A percentile compares a stretch with the other conserved stretches of the same genome.
These are phyloP conservation scores for Tuctoria greenei DNA, from an alignment of 176 grass and related monocot genomes.

Conservation along the genomic window DNA sequence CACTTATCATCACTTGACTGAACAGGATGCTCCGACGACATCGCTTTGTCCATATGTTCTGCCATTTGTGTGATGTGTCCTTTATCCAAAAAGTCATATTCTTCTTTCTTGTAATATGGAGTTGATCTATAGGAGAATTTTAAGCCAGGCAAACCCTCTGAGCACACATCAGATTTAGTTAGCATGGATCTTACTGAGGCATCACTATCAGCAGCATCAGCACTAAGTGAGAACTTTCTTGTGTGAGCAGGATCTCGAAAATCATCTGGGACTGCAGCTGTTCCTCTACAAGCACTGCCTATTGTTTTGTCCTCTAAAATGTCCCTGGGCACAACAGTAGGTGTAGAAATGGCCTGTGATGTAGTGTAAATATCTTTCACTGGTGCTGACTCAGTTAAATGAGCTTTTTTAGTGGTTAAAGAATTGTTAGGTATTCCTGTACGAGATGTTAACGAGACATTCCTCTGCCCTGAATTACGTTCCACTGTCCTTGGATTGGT, in stretches of 20 bases:
- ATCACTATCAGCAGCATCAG: slow-evolving; percentile 45
- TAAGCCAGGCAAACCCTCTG: slow-evolving; percentile 43
- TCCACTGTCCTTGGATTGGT: slow-evolving; percentile 44
- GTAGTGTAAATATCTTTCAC: slow-evolving; percentile 70
- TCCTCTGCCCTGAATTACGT: slow-evolving; percentile 37
- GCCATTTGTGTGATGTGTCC: slow-evolving; percentile 42
- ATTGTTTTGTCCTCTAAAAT: slow-evolving; percentile 61
- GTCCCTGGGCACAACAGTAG: slow-evolving; percentile 74
- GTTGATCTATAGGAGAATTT: slow-evolving; percentile 49
- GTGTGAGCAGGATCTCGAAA: slow-evolving; percentile 34
- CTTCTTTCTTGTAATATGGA: slow-evolving; percentile 36
- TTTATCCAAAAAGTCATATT: slow-evolving; percentile 23
- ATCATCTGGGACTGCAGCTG: slow-evolving; percentile 45
- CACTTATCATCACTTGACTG: slow-evolving; percentile 47
- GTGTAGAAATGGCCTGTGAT: slow-evolving; percentile 41
- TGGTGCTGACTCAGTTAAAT: slow-evolving; percentile 32
- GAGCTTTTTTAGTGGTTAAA: slow-evolving; percentile 44
- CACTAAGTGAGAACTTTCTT: slow-evolving; percentile 42
- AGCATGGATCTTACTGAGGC: slow-evolving; percentile 38
- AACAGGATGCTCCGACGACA: slow-evolving; percentile 51
- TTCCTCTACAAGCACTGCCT: slow-evolving; percentile 43
- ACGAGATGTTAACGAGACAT: slow-evolving; percentile 43
- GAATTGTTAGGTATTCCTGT: slow-evolving; percentile 39
- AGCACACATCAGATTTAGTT: slow-evolving; percentile 41
- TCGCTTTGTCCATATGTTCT: slow-evolving; percentile 57